Evolutionary conservation across 2,329 filamentous ascomycete genomes (phyloP), one percentile per base, ranked within the genome.

Genomic region (Neonectria ditissima): DNA sequence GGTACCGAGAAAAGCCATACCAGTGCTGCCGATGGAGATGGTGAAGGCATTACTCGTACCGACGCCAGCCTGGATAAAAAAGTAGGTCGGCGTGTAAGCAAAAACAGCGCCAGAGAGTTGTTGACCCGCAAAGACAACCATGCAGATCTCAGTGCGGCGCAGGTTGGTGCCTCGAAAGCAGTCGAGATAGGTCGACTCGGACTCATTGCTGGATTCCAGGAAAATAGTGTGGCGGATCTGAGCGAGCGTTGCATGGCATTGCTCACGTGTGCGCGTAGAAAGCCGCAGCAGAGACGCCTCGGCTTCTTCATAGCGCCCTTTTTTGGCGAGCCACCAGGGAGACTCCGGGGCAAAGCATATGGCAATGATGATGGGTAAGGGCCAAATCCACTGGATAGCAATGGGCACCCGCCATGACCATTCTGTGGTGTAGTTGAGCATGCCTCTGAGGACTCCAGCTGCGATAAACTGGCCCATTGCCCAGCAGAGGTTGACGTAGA

Each of bases 211-310:
- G 55, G 78, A 76, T 65, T 86, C 83, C 1, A 83, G 72, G 59
- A 81, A 76, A 60, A 81, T 77, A 2, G 81, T 83, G 48, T 82
- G 77, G 5, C 92, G 87, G 87, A 97, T 97, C 90, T 95, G 94
- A 55, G 79, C 73, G 66, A 83, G 77, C 37, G 79, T 75, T 26
- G 77, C 76, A 1, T 69, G 39, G 8, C 37, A 39, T 8, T 65
- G 62, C 75, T 73, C 47, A 61, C 88, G 65, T 89, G 87, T 60
- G 0, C 65, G 65, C 48, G 86, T 82, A 0, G 76, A 73, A 0
- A 80, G 73, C 1, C 76, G 65, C 16, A 65, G 16, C 6, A 79
- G 57, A 1, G 76, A 73, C 3, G 24, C 59, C 50, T 74, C 69
- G 0, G 77, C 76, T 0, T 76, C 69, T 1, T 76, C 67, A 0